Percentiles rank a stretch among this genome's conserved stretches.
Conservation (phyloP, 83 land plant species). For the Picea mariana region DNA sequence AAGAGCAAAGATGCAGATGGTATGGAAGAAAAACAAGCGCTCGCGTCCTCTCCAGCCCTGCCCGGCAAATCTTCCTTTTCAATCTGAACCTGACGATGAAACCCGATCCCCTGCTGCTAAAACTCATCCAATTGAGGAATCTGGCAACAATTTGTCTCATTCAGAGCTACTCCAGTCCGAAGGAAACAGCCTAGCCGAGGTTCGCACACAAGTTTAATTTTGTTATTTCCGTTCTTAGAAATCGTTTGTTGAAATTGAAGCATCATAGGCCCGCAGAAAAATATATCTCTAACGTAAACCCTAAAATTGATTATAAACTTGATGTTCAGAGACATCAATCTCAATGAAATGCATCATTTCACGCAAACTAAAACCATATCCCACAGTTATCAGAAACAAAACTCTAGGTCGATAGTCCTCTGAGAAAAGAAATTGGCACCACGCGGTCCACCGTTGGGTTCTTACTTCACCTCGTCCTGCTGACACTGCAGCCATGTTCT, state of each 20-base stretch:
- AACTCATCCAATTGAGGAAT: neutral
- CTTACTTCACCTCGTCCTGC: too few relatives aligned
- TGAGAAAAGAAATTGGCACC: too few relatives aligned
- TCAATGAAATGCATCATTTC: too few relatives aligned
- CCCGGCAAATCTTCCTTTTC: conserved; percentile 33
- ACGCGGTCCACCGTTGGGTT: too few relatives aligned
- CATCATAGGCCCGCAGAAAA: neutral
- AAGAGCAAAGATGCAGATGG: conserved; percentile 25
- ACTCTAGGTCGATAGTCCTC: too few relatives aligned
- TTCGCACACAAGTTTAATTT: neutral
- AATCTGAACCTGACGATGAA: neutral
- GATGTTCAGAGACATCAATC: too few relatives aligned
- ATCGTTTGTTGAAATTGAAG: neutral
- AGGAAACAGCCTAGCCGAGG: conserved; percentile 5
- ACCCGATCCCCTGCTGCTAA: neutral
- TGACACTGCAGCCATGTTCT: too few relatives aligned
- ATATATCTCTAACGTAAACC: neutral
- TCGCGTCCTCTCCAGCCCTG: conserved; percentile 6
- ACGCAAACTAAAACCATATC: too few relatives aligned
- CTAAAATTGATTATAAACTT: too few relatives aligned
- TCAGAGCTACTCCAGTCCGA: neutral
- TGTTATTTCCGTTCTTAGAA: neutral
- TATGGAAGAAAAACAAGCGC: conserved; percentile 32
- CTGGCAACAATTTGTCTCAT: neutral
- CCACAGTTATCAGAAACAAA: too few relatives aligned